Evolutionary conservation across 139 green algal genomes (phyloP), one percentile per base, ranked within the genome.

Genomic region (Astrephomene gubernaculifera): DNA sequence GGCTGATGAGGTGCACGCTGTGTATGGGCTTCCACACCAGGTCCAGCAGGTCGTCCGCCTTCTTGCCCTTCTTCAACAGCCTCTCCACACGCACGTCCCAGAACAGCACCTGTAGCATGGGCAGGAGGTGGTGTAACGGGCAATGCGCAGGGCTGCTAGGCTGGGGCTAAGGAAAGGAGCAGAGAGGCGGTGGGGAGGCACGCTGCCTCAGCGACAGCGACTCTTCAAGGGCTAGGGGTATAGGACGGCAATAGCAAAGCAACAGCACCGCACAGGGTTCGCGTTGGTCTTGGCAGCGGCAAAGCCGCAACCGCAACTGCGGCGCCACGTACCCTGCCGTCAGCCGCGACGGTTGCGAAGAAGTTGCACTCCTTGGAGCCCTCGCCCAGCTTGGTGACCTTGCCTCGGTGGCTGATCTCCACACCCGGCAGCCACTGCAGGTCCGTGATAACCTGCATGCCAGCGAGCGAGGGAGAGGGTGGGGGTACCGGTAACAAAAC

Each of bases 71-170:
- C 54, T 94, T 94, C 39, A 89, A 83, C 84, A 94, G 74, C 72
- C 85, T 86, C 49, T 95, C 91, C 2, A 94, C 71, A n/a, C 94
- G 91, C 70, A 94, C 90, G 87, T 98, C 95, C 95, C 95, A 98
- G 54, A 97, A 95, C 68, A 97, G 82, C 45, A 97, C 89, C 87
- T 89, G 84, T 4, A 17, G 65, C 14, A 44, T 24, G 57, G 31
- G 22, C 22, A 24, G 57, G 57, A n/a, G 22, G 57, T n/a, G n/a
- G n/a, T n/a, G n/a, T n/a, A n/a, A n/a, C n/a, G n/a, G n/a, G n/a
- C n/a, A n/a, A n/a, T n/a, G n/a, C n/a, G n/a, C n/a, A n/a, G n/a
- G n/a, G n/a, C n/a, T n/a, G 25, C 69, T 8, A 78, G 69, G 38
- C 41, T 53, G 39, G 38, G n/a, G n/a, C n/a, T n/a, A n/a, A n/a